Evolutionary conservation across 2,329 filamentous ascomycete species (phyloP).

Genomic region (Trichoderma sp.): DNA sequence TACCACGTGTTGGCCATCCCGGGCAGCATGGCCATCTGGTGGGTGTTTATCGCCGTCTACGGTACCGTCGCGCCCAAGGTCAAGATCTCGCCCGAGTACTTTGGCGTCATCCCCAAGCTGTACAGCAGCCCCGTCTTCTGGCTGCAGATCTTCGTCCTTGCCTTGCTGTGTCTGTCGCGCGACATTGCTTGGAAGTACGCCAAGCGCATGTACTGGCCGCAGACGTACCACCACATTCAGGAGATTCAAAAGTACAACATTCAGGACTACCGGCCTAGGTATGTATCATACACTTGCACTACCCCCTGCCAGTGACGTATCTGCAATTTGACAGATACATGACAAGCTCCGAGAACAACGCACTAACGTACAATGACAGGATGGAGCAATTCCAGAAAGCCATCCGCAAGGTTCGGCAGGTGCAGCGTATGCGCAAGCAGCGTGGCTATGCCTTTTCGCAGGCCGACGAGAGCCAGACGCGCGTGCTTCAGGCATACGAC

Average conservation of each 20-base stretch:
- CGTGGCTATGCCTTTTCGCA: slow-evolving; percentile 97
- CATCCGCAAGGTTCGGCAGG: slow-evolving; percentile 95
- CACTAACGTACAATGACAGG: slow-evolving; percentile 47
- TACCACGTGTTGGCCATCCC: slow-evolving; percentile 96
- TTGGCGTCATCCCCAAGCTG: slow-evolving; percentile 77
- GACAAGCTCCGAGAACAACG: neutral
- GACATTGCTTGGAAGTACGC: slow-evolving; percentile 97
- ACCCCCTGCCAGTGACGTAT: neutral
- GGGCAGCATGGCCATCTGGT: slow-evolving; percentile 88
- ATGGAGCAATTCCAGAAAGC: slow-evolving; percentile 99
- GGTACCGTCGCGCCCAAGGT: slow-evolving; percentile 82
- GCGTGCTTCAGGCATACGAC: slow-evolving; percentile 95
- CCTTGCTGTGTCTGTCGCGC: slow-evolving; percentile 77
- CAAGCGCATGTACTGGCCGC: slow-evolving; percentile 95
- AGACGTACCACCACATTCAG: slow-evolving; percentile 97
- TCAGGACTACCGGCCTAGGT: slow-evolving; percentile 96
- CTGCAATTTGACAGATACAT: neutral
- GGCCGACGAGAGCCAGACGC: slow-evolving; percentile 93
- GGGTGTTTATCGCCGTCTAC: slow-evolving; percentile 86
- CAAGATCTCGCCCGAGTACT: slow-evolving; percentile 79
- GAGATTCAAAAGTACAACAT: slow-evolving; percentile 99
- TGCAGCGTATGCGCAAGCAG: slow-evolving; percentile 99
- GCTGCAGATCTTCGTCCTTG: slow-evolving; percentile 81
- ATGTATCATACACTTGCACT: slow-evolving; percentile 40
- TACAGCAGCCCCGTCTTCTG: slow-evolving; percentile 87